Conservation (phyloP, 228 moss, liverwort and hornwort species). For the Sphagnum magellanicum region DNA sequence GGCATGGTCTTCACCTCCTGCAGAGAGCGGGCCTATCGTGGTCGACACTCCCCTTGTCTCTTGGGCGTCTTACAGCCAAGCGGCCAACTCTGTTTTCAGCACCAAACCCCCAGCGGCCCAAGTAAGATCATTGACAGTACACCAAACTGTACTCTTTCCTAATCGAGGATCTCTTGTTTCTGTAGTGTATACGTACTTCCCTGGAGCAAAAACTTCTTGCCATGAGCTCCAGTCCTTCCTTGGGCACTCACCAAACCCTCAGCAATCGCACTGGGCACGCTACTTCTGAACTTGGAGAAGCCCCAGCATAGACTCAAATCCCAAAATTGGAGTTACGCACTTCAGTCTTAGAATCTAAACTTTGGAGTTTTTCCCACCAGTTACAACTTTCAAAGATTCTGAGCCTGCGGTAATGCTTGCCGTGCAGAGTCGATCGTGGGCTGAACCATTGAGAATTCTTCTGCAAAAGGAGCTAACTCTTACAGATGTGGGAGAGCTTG, state of each 20-base stretch:
- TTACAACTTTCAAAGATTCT: not conserved
- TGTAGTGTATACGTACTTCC: too few relatives aligned
- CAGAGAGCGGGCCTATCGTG: not conserved
- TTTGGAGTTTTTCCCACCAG: not conserved
- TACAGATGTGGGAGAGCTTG: slow-evolving; percentile 53
- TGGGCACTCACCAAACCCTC: too few relatives aligned
- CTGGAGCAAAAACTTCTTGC: too few relatives aligned
- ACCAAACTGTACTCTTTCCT: too few relatives aligned
- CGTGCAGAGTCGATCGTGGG: slow-evolving; percentile 27
- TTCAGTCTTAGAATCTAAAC: not conserved
- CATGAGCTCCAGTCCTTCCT: too few relatives aligned
- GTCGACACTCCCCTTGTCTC: slow-evolving; percentile 1
- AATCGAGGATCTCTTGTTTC: too few relatives aligned
- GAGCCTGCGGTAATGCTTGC: too few relatives aligned
- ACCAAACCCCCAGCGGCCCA: slow-evolving; percentile 2
- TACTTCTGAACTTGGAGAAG: too few relatives aligned
- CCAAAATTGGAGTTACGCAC: not conserved
- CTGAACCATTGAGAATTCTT: slow-evolving; percentile 21
- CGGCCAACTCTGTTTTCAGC: slow-evolving; percentile 1
- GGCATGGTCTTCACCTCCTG: slow-evolving; percentile 1
- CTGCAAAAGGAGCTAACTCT: slow-evolving; percentile 47
- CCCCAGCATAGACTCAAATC: not conserved
- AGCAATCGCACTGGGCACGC: too few relatives aligned
- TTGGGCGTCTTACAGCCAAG: slow-evolving; percentile 8
- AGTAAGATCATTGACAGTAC: not conserved